Percentiles rank a stretch among this genome's conserved stretches.
Conservation (phyloP, 2,329 filamentous ascomycete genomes). For the Arthroderma sp. region DNA sequence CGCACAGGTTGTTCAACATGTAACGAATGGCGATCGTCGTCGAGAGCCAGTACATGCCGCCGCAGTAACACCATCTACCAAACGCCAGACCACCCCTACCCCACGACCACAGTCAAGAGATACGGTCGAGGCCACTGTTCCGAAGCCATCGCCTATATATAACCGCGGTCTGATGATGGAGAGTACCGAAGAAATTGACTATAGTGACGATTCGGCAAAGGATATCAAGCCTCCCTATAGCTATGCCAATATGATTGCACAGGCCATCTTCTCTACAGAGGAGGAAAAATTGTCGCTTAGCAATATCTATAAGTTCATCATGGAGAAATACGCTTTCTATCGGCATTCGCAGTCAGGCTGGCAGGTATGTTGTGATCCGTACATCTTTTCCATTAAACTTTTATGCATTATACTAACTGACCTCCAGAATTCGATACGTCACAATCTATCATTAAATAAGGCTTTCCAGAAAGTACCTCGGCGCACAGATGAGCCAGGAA, state of each 20-base stretch:
- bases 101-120: slow-evolving; percentile 9
- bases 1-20: background rate
- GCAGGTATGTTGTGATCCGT: slow-evolving; percentile 51
- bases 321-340: slow-evolving; percentile 84
- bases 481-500: slow-evolving; percentile 86
- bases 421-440: slow-evolving; percentile 76
- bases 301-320: slow-evolving; percentile 91
- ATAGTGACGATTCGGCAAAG: slow-evolving; percentile 66
- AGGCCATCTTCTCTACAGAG: slow-evolving; percentile 76
- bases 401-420: background rate
- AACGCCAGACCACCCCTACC: slow-evolving; percentile 23
- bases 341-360: slow-evolving; percentile 73
- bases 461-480: slow-evolving; percentile 87
- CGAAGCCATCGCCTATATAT: slow-evolving; percentile 35
- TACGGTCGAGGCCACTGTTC: slow-evolving; percentile 5
- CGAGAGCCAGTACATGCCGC: background rate
- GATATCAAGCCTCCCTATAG: slow-evolving; percentile 93
- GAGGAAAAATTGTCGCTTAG: slow-evolving; percentile 83
- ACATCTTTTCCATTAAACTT: background rate
- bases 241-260: slow-evolving; percentile 92
- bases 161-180: slow-evolving; percentile 41
- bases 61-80: slow-evolving; percentile 21
- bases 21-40: slow-evolving; percentile 3
- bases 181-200: slow-evolving; percentile 40
- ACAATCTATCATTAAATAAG: slow-evolving; percentile 91